Evolutionary conservation across 73 alveolate species (phyloP), one percentile per base, ranked within the genome.

Genomic region (Tetrahymena malaccensis): DNA sequence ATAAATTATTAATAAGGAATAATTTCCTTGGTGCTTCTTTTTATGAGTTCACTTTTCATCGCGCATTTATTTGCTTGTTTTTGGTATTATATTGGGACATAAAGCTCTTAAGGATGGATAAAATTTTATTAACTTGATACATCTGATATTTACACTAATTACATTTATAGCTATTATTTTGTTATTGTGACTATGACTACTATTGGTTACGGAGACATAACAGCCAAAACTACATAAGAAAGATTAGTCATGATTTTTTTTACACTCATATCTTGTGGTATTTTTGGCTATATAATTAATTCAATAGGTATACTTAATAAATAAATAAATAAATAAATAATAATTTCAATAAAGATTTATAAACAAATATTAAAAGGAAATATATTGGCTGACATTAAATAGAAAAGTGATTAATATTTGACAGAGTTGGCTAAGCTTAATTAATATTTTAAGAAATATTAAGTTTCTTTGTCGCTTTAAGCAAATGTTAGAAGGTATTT

Each of bases 181-280:
- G 50, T 84, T 38, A 43, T 89, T 10, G 57, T 94, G 0, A 94
- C 94, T 19, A 94, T 94, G 21, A 31, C 50, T 34, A 94, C 96
- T 35, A 89, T 94, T 34, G 96, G 96, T 35, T 94, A 94, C 84
- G 96, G 96, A 21, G 96, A 94, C 17, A 57, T 94, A 16, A 89
- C 93, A 1, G 94, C 96, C 1, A n/a, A 84, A 43, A 94, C 70
- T 38, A 94, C 83, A n/a, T 12, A 34, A 0, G 96, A 94, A 43
- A 84, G 43, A 16, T 27, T 94, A 16, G 85, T 83, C 37, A 94
- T 94, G 38, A 84, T 94, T 27, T 50, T 94, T 34, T 57, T 94
- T 56, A 94, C 96, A 12, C 35, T 94, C 43, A 70, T 40, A 7
- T 84, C 93, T 10, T 94, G 96, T 94, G 96, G 93, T 11, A 35